Conservation (phyloP, 2,329 filamentous ascomycete species). For the Pyrenophora tritici-repentis region DNA sequence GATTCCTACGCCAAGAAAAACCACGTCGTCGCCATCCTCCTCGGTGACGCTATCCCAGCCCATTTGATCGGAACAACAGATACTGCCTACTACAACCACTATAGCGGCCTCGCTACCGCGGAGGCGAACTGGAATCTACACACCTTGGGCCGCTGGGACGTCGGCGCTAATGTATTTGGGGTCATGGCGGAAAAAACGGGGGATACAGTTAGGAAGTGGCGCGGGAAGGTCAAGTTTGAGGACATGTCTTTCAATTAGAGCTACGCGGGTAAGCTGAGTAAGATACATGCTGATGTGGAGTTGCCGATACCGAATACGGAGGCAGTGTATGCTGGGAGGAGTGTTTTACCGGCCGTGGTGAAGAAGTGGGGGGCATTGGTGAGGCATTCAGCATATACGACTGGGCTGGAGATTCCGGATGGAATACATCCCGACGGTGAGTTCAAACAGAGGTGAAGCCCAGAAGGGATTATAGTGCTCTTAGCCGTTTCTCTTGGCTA, state of each 20-base stretch:
- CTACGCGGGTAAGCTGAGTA: constrained; percentile 41
- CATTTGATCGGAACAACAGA: constrained; percentile 71
- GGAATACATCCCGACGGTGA: constrained; percentile 41
- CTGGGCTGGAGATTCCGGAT: constrained; percentile 40
- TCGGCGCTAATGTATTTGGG: constrained; percentile 54
- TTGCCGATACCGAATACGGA: constrained; percentile 39
- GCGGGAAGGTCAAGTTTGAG: constrained; percentile 32
- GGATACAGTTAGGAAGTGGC: constrained; percentile 31
- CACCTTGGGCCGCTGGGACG: constrained; percentile 54
- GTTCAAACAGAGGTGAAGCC: constrained; percentile 21
- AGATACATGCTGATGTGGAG: constrained; percentile 32
- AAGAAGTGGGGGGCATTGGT: constrained; percentile 31
- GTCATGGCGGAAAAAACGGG: constrained; percentile 38
- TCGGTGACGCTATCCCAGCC: constrained; percentile 73
- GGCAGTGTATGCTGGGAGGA: constrained; percentile 33
- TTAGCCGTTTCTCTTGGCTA: background rate
- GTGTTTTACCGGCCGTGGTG: constrained; percentile 31
- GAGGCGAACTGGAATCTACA: constrained; percentile 54
- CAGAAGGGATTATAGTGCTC: too few species aligned
- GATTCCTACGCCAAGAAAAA: constrained; percentile 71
- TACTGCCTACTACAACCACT: constrained; percentile 60
- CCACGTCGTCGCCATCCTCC: constrained; percentile 69
- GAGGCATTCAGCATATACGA: constrained; percentile 34
- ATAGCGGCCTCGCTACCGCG: constrained; percentile 52
- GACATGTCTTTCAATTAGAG: constrained; percentile 41